Evolutionary conservation across 441 rosid genomes (phyloP).

Genomic region (Erysimum pusillum): DNA sequence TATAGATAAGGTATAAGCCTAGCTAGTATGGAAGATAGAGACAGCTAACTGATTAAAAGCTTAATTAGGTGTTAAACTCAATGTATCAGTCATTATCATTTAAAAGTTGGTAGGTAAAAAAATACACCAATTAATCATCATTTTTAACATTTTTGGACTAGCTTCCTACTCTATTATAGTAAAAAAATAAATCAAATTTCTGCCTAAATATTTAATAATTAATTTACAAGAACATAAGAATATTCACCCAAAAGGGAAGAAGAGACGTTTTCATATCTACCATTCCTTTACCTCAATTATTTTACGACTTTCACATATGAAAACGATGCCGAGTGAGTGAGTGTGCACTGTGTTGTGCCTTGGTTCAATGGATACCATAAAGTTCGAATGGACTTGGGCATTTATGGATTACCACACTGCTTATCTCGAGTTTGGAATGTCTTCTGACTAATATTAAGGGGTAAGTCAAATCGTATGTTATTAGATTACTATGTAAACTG

Average conservation of each 20-base stretch:
- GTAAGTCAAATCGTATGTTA: no score
- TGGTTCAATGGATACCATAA: no score
- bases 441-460: no score
- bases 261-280: slow-evolving; percentile 27
- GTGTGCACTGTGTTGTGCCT: no score
- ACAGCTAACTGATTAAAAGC: slow-evolving; percentile 36
- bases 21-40: slow-evolving; percentile 33
- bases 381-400: no score
- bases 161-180: slow-evolving; percentile 8
- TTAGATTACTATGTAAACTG: no score
- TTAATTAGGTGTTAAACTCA: slow-evolving; percentile 31
- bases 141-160: slow-evolving; percentile 11
- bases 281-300: slow-evolving; percentile 20
- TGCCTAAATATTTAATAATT: slow-evolving; percentile 16
- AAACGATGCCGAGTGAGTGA: neutral
- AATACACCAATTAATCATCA: slow-evolving; percentile 16
- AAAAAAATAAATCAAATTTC: neutral
- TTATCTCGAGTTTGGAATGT: no score
- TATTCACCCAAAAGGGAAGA: slow-evolving; percentile 30
- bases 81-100: slow-evolving; percentile 33
- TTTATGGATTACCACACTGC: no score
- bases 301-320: neutral
- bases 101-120: slow-evolving; percentile 42
- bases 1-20: slow-evolving; percentile 29
- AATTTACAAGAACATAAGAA: slow-evolving; percentile 29